Percentiles rank a stretch among this genome's conserved stretches.
phyloP scores from a whole-genome alignment of 495 filamentous ascomycete species.

The Astrothelium macrocarpum region DNA sequence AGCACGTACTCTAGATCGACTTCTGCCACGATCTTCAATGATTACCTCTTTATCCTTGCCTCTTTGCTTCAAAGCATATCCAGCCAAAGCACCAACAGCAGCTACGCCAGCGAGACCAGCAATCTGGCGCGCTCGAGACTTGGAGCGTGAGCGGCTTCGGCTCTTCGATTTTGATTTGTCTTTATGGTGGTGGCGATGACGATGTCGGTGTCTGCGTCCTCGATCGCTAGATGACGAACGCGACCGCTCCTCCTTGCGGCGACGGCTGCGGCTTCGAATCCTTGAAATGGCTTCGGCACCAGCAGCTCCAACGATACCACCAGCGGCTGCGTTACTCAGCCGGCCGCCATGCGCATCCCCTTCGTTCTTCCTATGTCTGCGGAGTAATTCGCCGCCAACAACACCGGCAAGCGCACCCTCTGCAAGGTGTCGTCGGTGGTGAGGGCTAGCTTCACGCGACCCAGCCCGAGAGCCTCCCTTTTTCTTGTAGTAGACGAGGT shows the following conservation, averaged over 20 bases:
- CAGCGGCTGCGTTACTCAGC: constrained; percentile 65
- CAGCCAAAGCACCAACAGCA: constrained; percentile 70
- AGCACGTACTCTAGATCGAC: constrained; percentile 47
- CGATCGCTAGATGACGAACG: constrained; percentile 3
- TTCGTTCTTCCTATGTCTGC: constrained; percentile 53
- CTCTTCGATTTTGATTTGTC: constrained; percentile 28
- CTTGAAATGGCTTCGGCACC: constrained; percentile 71
- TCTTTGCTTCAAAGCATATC: constrained; percentile 54
- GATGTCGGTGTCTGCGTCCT: constrained; percentile 8
- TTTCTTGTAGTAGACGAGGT: constrained; percentile 49
- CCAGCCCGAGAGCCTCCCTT: constrained; percentile 32
- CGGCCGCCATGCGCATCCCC: constrained; percentile 52
- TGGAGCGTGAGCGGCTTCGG: constrained; percentile 47
- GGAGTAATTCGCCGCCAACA: constrained; percentile 63
- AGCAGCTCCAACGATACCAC: constrained; percentile 70
- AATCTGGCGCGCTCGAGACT: constrained; percentile 39
- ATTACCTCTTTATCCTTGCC: constrained; percentile 48
- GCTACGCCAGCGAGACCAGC: constrained; percentile 70
- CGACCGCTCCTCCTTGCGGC: constrained; percentile 27
- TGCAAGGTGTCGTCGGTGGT: constrained; percentile 71
- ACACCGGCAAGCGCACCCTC: constrained; percentile 77
- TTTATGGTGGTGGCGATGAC: constrained; percentile 14
- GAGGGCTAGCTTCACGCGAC: constrained; percentile 48
- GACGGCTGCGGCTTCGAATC: constrained; percentile 48
- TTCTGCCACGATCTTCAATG: constrained; percentile 52